Base-by-base conservation (phyloP, 169 alveolate genomes). In the Eimeria necatrix region DNA sequence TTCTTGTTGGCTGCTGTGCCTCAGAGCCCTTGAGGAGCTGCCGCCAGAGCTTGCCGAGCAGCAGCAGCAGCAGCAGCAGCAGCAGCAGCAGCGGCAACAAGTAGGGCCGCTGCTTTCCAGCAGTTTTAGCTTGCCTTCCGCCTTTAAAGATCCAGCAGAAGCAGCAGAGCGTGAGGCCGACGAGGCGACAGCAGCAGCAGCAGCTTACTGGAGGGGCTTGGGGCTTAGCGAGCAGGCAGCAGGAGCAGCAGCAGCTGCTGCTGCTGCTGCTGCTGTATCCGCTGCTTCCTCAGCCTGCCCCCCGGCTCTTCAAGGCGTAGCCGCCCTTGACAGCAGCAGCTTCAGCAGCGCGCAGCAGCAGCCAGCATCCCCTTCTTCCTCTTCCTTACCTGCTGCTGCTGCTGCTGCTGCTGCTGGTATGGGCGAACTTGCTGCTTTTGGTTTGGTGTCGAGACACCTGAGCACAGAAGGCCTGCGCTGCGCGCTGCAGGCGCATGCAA, bases 401-500 rank as follows among this genome's bases (percentile, higher is more conserved):
- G 87, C 87, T 76, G 87, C 87, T 3, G 61, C 61, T 1, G 87
- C 18, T 64, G 41, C 87, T 4, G n/a, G 87, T 4, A 76, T 16
- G n/a, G 87, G 61, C 9, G 87, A 76, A 22, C 8, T 76, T 41
- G 87, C 48, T 41, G 87, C 87, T 0, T 76, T 76, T 41, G 87
- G 87, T 9, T 4, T 76, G 56, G 61, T 76, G 59, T 76, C 87
- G 4, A 76, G 87, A 76, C 87, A 76, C 48, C 87, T 76, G n/a
- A 76, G 61, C 8, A 41, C 32, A 14, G 61, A 76, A 4, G 87
- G 87, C 53, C 61, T 76, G 20, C 51, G 61, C 41, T 32, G 61
- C 61, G 87, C 87, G 10, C 61, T 76, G 87, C 87, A 76, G 8
- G 87, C 87, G 64, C 87, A 76, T 48, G 87, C 61, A 20, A 32